A percentile compares a stretch with the other conserved stretches of the same genome.
Evolutionary conservation across 2,329 filamentous ascomycete species (phyloP).

Genomic region (Aspergillus sp.): DNA sequence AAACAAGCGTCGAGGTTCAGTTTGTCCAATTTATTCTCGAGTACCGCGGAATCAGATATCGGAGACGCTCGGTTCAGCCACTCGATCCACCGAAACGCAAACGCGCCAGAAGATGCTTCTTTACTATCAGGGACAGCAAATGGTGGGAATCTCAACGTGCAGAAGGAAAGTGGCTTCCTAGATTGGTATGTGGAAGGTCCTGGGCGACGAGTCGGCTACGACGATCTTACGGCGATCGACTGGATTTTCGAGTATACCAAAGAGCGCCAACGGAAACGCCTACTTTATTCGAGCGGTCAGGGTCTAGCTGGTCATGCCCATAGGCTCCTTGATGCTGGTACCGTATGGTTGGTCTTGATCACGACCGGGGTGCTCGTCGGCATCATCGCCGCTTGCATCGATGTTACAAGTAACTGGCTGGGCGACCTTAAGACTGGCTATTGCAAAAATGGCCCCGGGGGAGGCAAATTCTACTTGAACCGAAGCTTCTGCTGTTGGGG

Average conservation of each 20-base stretch:
- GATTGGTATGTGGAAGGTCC: slow-evolving; percentile 93
- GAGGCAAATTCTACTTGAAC: slow-evolving; percentile 87
- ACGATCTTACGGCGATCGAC: slow-evolving; percentile 95
- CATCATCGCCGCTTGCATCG: slow-evolving; percentile 80
- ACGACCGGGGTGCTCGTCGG: slow-evolving; percentile 83
- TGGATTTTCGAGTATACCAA: slow-evolving; percentile 99
- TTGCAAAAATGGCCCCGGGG: slow-evolving; percentile 73
- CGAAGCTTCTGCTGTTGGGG: slow-evolving; percentile 91
- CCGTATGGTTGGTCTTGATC: slow-evolving; percentile 88
- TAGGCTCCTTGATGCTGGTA: slow-evolving; percentile 76
- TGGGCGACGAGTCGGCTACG: slow-evolving; percentile 87
- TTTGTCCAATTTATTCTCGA: slow-evolving; percentile 39
- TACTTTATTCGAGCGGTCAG: slow-evolving; percentile 66
- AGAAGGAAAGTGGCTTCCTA: slow-evolving; percentile 42
- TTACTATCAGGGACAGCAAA: slow-evolving; percentile 22
- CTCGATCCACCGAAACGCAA: slow-evolving; percentile 25
- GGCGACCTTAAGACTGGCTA: slow-evolving; percentile 89
- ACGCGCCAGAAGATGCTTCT: slow-evolving; percentile 25
- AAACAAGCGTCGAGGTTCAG: slow-evolving; percentile 40
- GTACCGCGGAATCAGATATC: slow-evolving; percentile 23
- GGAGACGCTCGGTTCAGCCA: slow-evolving; percentile 20
- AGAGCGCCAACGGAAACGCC: slow-evolving; percentile 82
- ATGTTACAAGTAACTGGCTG: slow-evolving; percentile 89
- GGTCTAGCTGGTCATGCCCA: slow-evolving; percentile 72
- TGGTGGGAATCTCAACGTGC: slow-evolving; percentile 23